Conservation (phyloP, 208 protist genomes). For the Crithidia brevicula region DNA sequence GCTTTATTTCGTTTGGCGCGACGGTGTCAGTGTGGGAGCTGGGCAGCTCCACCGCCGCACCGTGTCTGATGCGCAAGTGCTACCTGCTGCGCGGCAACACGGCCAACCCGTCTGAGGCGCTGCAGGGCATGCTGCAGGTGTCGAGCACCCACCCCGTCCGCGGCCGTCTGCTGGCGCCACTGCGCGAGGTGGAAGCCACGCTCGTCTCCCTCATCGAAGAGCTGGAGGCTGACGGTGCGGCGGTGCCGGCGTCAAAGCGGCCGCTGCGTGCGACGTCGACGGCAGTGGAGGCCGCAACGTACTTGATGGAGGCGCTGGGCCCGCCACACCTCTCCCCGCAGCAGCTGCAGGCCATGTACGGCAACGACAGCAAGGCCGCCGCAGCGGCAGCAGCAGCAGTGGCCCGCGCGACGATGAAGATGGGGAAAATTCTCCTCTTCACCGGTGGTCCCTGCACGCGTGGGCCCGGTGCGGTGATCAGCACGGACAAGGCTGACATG, state of each 20-base stretch:
- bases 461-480: constrained; percentile 92
- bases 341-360: constrained; percentile 15
- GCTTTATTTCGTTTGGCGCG: constrained; percentile 97
- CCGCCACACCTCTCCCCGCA: constrained; percentile 18
- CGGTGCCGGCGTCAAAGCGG: constrained; percentile 57
- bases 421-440: constrained; percentile 94
- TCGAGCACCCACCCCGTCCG: constrained; percentile 59
- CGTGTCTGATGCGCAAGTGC: constrained; percentile 59
- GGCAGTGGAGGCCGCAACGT: constrained; percentile 65
- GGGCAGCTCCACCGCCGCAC: constrained; percentile 14
- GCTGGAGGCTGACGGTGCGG: constrained; percentile 51
- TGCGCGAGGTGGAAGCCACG: constrained; percentile 90
- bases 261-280: constrained; percentile 75
- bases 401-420: constrained; percentile 10
- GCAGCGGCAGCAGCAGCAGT: background rate
- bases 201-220: constrained; percentile 62
- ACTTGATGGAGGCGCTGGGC: constrained; percentile 63
- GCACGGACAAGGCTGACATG: constrained; percentile 93
- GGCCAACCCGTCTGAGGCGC: constrained; percentile 42
- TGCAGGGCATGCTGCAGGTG: constrained; percentile 68
- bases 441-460: constrained; percentile 95
- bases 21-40: constrained; percentile 91
- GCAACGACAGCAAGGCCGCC: constrained; percentile 11
- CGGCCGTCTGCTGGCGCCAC: constrained; percentile 94
- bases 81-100: constrained; percentile 70